Base-by-base conservation (phyloP, 768 basidiomycete genomes). In the Collybia mongolica region DNA sequence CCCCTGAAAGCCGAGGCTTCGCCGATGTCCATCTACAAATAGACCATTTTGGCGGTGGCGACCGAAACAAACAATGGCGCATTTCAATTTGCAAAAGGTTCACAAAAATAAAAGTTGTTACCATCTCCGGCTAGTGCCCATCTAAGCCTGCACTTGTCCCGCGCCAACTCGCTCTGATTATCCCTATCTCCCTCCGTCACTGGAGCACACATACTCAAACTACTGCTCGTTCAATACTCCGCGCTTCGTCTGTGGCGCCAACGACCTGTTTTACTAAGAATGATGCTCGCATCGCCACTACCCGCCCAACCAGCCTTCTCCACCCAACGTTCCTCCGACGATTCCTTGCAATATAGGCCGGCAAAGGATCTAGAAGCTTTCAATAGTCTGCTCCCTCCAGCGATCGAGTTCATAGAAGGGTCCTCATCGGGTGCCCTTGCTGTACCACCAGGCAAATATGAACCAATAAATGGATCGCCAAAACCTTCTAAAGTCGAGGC, bases 401-500 rank as follows among this genome's bases (percentile, higher is more conserved):
- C 85, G 15, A 76, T 92, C 52, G 90, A 92, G 65, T 92, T 92
- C 46, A 72, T 91, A 44, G 90, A 92, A 64, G 90, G 90, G 18
- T 91, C 90, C 2, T 91, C 90, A 12, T 83, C 88, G 39, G 88
- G 88, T 2, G 71, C 83, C 12, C 69, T 90, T 28, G 84, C 84
- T 39, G 76, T 88, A 5, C 79, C 80, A 20, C 86, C 88, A 58
- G 83, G 83, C 38, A 90, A 85, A 65, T 93, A 91, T 63, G 82
- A 88, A 55, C 86, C 90, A 22, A 90, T 93, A 64, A 93, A 92
- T 56, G 80, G 72, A 39, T 76, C 80, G 17, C 81, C 86, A 14
- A 81, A 80, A 62, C 62, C 73, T 20, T 54, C 69, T 43, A 76
- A 76, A 57, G 58, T 67, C 51, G 79, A 80, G 61, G 83, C 82